Conservation (phyloP, 768 basidiomycete genomes). For the Trametes gibbosa region DNA sequence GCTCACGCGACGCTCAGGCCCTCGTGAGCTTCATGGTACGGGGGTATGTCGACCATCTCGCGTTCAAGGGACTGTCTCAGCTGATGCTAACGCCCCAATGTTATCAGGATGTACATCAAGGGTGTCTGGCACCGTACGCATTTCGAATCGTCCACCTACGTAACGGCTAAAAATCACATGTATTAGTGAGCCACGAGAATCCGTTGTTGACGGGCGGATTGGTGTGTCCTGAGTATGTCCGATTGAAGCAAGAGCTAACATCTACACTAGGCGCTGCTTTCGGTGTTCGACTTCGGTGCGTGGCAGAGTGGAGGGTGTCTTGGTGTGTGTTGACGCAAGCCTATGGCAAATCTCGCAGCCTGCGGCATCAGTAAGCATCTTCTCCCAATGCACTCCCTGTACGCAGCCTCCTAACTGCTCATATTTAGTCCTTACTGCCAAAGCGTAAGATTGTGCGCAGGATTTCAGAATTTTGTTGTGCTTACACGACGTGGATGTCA, state of each 20-base stretch:
- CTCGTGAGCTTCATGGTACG: conserved; percentile 13
- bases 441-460: conserved; percentile 39
- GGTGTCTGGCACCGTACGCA: conserved; percentile 49
- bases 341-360: conserved; percentile 35
- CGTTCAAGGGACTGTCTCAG: background rate
- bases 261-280: conserved; percentile 32
- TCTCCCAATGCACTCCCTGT: background rate
- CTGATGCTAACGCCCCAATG: background rate
- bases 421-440: conserved; percentile 47
- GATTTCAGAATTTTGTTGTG: background rate
- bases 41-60: background rate
- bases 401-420: background rate
- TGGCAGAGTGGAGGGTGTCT: no score
- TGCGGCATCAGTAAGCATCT: conserved; percentile 17
- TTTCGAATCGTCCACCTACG: background rate
- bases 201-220: conserved; percentile 41
- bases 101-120: conserved; percentile 44
- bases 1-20: background rate
- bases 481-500: background rate
- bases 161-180: background rate
- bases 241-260: conserved; percentile 1
- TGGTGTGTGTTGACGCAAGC: no score
- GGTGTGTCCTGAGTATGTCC: conserved; percentile 35
- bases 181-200: conserved; percentile 45
- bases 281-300: conserved; percentile 46